Percentiles rank a stretch among this genome's conserved stretches.
These are phyloP conservation scores for Torulaspora indica DNA, from an alignment of 805 yeast genomes.

Conservation along the genomic window DNA sequence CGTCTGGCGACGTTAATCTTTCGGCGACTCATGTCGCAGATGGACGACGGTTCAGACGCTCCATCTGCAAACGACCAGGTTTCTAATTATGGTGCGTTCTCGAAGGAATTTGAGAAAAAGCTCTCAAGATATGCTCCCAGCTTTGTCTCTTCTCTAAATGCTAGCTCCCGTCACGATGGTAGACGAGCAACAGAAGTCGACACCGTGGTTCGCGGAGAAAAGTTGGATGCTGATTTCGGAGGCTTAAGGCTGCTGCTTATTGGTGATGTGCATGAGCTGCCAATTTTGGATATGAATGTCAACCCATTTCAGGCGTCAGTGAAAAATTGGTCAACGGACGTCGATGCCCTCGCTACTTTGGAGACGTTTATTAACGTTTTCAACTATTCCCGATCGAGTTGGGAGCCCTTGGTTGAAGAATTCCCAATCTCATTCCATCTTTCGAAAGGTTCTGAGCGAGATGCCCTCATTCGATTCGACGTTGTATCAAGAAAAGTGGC, in stretches of 20 bases:
- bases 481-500: conserved; percentile 71
- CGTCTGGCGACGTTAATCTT: conserved; percentile 70
- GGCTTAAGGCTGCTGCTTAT: conserved; percentile 78
- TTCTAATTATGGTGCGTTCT: conserved; percentile 40
- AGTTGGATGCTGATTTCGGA: conserved; percentile 57
- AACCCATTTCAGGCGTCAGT: conserved; percentile 65
- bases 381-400: conserved; percentile 81
- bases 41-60: conserved; percentile 22
- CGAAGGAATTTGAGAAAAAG: conserved; percentile 59
- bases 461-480: conserved; percentile 53
- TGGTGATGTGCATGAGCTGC: conserved; percentile 88
- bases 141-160: conserved; percentile 37
- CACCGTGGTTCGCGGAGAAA: conserved; percentile 62
- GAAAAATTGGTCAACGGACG: conserved; percentile 80
- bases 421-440: conserved; percentile 77
- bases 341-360: conserved; percentile 62
- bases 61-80: conserved; percentile 14
- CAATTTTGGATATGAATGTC: conserved; percentile 72
- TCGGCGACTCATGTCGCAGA: conserved; percentile 61
- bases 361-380: conserved; percentile 69
- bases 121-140: conserved; percentile 68
- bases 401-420: conserved; percentile 93
- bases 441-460: conserved; percentile 44
- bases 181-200: conserved; percentile 29
- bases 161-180: conserved; percentile 38